These are phyloP conservation scores for Fusarium annulatum DNA, from an alignment of 2,329 filamentous ascomycete genomes.

Conservation along the genomic window DNA sequence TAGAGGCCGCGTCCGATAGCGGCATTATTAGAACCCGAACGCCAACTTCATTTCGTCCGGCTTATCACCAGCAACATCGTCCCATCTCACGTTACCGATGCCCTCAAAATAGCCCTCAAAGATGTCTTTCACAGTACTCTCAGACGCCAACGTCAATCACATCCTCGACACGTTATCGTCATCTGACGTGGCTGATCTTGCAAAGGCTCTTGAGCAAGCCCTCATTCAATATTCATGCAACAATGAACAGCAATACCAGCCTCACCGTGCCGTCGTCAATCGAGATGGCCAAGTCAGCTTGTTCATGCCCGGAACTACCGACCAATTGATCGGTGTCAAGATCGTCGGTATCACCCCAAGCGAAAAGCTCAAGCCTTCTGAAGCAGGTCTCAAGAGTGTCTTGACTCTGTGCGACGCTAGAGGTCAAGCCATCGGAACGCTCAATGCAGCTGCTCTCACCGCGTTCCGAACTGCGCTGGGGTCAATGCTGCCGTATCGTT, in stretches of 20 bases:
- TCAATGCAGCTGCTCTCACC: conserved; percentile 76
- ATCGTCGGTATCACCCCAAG: conserved; percentile 59
- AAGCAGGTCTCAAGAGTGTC: conserved; percentile 54
- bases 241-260: conserved; percentile 70
- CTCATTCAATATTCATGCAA: conserved; percentile 66
- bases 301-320: conserved; percentile 74
- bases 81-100: too few species aligned
- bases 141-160: conserved; percentile 38
- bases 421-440: conserved; percentile 68
- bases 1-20: not conserved
- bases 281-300: conserved; percentile 71
- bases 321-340: conserved; percentile 71
- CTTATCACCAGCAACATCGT: not conserved
- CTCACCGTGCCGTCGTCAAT: conserved; percentile 68
- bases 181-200: conserved; percentile 29
- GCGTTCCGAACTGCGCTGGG: conserved; percentile 76
- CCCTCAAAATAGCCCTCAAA: not conserved
- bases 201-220: conserved; percentile 31
- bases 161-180: conserved; percentile 33
- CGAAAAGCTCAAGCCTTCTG: conserved; percentile 5
- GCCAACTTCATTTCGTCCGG: not conserved
- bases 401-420: conserved; percentile 68
- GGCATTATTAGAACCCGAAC: not conserved
- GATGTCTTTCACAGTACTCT: conserved; percentile 43
- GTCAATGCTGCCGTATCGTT: conserved; percentile 67